phyloP scores from a whole-genome alignment of 2,329 filamentous ascomycete species.

The Blumeriella jaapii region DNA sequence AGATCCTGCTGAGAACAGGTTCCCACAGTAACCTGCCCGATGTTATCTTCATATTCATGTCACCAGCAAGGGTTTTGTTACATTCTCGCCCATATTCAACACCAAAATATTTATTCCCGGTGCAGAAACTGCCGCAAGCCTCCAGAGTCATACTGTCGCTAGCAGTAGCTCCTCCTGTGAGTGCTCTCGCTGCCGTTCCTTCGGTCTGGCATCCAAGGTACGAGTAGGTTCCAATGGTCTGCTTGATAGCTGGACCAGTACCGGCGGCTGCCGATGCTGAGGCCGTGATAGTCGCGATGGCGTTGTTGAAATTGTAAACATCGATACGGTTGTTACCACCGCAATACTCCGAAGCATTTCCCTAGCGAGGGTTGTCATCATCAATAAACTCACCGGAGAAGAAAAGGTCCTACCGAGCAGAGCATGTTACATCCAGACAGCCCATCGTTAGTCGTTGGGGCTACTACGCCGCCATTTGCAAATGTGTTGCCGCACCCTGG shows the following conservation, averaged over 20 bases:
- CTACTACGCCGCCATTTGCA: slow-evolving; percentile 11
- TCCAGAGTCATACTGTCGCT: slow-evolving; percentile 24
- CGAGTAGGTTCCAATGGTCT: slow-evolving; percentile 9
- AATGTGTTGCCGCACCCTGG: slow-evolving; percentile 13
- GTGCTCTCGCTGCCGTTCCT: slow-evolving; percentile 12
- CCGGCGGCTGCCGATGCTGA: slow-evolving; percentile 8
- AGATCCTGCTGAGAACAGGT: slow-evolving; percentile 26
- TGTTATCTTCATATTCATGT: not conserved
- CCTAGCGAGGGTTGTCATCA: no score
- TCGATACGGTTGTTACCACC: slow-evolving; percentile 16
- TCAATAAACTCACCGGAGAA: no score
- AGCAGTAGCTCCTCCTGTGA: slow-evolving; percentile 14
- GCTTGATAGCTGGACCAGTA: slow-evolving; percentile 7
- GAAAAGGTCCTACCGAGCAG: no score
- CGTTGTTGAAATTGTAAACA: slow-evolving; percentile 18
- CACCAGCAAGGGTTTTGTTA: not conserved
- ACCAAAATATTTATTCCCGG: slow-evolving; percentile 26
- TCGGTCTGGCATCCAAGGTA: slow-evolving; percentile 14
- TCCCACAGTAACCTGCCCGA: slow-evolving; percentile 31
- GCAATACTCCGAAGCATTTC: slow-evolving; percentile 22
- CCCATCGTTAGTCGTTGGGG: slow-evolving; percentile 12
- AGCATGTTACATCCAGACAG: slow-evolving; percentile 20
- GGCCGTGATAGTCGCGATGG: slow-evolving; percentile 5
- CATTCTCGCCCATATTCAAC: slow-evolving; percentile 30
- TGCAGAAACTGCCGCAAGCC: slow-evolving; percentile 20